phyloP scores from a whole-genome alignment of 805 yeast species.

The Saccharomycopsis sp. region DNA sequence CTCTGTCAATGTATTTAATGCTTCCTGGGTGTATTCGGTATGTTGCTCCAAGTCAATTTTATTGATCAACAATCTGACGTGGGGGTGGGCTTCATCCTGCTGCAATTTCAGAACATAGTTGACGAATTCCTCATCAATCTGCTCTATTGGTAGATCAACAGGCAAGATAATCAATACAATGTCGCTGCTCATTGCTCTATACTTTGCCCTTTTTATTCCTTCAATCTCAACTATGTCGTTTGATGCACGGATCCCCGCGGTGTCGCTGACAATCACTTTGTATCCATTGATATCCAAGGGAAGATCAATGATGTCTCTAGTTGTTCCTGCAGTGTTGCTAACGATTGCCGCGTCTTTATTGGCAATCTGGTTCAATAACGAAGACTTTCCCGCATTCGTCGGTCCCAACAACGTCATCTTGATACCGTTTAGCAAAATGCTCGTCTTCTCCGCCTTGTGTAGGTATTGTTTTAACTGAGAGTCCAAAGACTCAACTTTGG shows the following conservation, averaged over 20 bases:
- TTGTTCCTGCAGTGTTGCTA: conserved; percentile 86
- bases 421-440: conserved; percentile 63
- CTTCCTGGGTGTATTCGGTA: conserved; percentile 22
- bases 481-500: conserved; percentile 34
- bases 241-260: conserved; percentile 74
- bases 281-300: conserved; percentile 76
- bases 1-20: conserved; percentile 22
- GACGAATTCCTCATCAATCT: conserved; percentile 30
- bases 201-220: conserved; percentile 74
- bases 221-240: conserved; percentile 58
- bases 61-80: conserved; percentile 43
- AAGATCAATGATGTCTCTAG: conserved; percentile 79
- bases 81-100: conserved; percentile 21
- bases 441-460: conserved; percentile 43
- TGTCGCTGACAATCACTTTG: conserved; percentile 79
- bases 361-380: conserved; percentile 68
- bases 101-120: conserved; percentile 30
- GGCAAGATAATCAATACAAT: conserved; percentile 60
- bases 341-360: conserved; percentile 83
- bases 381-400: conserved; percentile 95
- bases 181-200: conserved; percentile 52
- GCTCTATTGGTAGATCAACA: conserved; percentile 5
- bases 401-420: conserved; percentile 72
- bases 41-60: conserved; percentile 43
- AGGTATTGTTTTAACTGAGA: conserved; percentile 38